phyloP scores from a whole-genome alignment of 2,329 filamentous ascomycete genomes.

The Cercospora sesami region DNA sequence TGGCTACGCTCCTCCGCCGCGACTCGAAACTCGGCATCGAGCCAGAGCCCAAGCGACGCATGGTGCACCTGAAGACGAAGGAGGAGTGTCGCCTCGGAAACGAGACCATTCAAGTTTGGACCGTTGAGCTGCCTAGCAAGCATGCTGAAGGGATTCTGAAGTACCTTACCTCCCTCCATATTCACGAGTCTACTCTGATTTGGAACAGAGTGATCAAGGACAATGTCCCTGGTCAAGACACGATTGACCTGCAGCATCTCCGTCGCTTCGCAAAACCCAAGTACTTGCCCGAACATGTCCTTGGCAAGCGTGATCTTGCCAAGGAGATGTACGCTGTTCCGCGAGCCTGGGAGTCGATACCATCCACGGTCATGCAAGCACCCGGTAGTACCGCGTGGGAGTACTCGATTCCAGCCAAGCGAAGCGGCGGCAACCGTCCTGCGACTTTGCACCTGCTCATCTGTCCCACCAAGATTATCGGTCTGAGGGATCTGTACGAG shows the following conservation, averaged over 20 bases:
- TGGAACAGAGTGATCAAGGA: conserved; percentile 48
- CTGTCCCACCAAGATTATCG: conserved; percentile 53
- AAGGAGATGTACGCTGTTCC: conserved; percentile 39
- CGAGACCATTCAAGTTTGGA: conserved; percentile 62
- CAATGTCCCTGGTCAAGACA: conserved; percentile 46
- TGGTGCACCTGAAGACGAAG: conserved; percentile 50
- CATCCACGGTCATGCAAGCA: conserved; percentile 35
- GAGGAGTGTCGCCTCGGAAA: conserved; percentile 52
- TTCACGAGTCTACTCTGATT: conserved; percentile 9
- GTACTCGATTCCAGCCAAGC: conserved; percentile 61
- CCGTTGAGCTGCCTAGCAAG: conserved; percentile 71
- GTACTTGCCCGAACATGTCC: conserved; percentile 39
- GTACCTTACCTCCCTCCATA: conserved; percentile 47
- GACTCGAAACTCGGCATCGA: conserved; percentile 27
- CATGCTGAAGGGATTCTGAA: conserved; percentile 70
- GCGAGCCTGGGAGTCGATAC: conserved; percentile 36
- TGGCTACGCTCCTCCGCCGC: conserved; percentile 24
- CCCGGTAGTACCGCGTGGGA: conserved; percentile 46
- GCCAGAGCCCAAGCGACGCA: conserved; percentile 31
- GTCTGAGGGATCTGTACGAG: conserved; percentile 54
- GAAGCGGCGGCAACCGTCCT: conserved; percentile 44
- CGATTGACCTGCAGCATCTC: conserved; percentile 58
- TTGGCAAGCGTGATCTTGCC: conserved; percentile 36
- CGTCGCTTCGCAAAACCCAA: conserved; percentile 69
- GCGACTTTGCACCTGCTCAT: conserved; percentile 53